Conservation (phyloP, 352 stramenopile species). For the Pythium periplocum region DNA sequence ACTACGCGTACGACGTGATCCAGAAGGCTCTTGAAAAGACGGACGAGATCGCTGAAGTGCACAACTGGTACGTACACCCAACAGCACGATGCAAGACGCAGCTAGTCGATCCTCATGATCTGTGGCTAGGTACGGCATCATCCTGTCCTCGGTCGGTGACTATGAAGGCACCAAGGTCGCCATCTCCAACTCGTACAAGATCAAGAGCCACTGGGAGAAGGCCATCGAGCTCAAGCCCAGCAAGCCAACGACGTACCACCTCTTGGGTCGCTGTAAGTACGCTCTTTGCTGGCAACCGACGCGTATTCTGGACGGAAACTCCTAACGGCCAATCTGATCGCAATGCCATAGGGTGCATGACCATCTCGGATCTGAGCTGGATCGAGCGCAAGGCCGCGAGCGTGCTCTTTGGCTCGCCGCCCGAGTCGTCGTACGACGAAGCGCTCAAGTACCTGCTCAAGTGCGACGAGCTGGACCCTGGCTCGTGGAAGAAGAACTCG, state of each 20-base stretch:
- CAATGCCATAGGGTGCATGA: conserved; percentile 50
- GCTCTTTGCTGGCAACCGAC: too few species aligned
- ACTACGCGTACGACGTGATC: conserved; percentile 41
- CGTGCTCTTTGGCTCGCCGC: conserved; percentile 76
- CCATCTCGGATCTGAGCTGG: conserved; percentile 82
- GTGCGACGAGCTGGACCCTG: conserved; percentile 62
- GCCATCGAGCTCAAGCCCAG: conserved; percentile 66
- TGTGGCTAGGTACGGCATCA: conserved; percentile 57
- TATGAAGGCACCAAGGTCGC: conserved; percentile 84
- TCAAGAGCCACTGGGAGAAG: conserved; percentile 80
- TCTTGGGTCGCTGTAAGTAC: conserved; percentile 60
- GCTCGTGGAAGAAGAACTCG: conserved; percentile 84
- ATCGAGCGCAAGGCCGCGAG: conserved; percentile 78
- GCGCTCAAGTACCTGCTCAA: conserved; percentile 70
- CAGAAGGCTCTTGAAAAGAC: conserved; percentile 45
- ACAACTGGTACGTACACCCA: conserved; percentile 57
- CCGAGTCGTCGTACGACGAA: conserved; percentile 79
- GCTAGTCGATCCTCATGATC: too few species aligned
- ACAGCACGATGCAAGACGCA: too few species aligned
- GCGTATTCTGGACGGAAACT: too few species aligned
- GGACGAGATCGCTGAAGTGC: conserved; percentile 54
- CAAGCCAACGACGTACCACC: conserved; percentile 71
- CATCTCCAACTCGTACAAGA: conserved; percentile 77
- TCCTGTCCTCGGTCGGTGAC: conserved; percentile 77
- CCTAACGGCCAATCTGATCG: too few species aligned